A percentile compares a stretch with the other conserved stretches of the same genome.
These are phyloP conservation scores for Pichia exigua DNA, from an alignment of 805 yeast genomes.

Conservation along the genomic window DNA sequence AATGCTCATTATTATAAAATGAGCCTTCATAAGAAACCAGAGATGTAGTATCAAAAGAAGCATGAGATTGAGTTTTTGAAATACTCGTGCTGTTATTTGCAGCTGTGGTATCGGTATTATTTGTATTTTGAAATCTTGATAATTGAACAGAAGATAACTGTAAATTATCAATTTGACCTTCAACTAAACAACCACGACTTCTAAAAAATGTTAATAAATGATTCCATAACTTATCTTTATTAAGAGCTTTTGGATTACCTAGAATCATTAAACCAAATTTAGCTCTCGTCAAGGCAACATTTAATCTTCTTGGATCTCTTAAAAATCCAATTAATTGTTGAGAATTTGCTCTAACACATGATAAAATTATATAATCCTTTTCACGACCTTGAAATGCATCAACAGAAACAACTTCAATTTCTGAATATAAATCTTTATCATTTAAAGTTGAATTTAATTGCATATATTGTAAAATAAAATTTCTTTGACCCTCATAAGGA, in stretches of 20 bases:
- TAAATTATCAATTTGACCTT: constrained; percentile 76
- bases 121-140: constrained; percentile 12
- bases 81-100: not conserved
- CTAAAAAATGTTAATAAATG: constrained; percentile 69
- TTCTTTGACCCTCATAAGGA: constrained; percentile 91
- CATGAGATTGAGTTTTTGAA: constrained; percentile 9
- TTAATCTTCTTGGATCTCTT: constrained; percentile 76
- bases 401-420: constrained; percentile 80
- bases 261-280: constrained; percentile 70
- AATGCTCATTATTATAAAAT: not conserved
- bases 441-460: constrained; percentile 55
- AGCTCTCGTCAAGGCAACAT: constrained; percentile 87
- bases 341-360: constrained; percentile 61
- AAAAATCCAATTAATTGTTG: constrained; percentile 72
- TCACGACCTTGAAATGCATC: constrained; percentile 59
- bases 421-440: constrained; percentile 54
- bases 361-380: constrained; percentile 42
- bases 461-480: constrained; percentile 74
- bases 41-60: constrained; percentile 32
- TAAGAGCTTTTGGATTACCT: constrained; percentile 77
- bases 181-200: constrained; percentile 81
- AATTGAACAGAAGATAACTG: constrained; percentile 62
- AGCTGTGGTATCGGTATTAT: constrained; percentile 2
- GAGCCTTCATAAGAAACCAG: constrained; percentile 31
- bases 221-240: constrained; percentile 70